Evolutionary conservation across 805 yeast genomes (phyloP), one percentile per base, ranked within the genome.

Genomic region (Schizosaccharomyces osmophilus): DNA sequence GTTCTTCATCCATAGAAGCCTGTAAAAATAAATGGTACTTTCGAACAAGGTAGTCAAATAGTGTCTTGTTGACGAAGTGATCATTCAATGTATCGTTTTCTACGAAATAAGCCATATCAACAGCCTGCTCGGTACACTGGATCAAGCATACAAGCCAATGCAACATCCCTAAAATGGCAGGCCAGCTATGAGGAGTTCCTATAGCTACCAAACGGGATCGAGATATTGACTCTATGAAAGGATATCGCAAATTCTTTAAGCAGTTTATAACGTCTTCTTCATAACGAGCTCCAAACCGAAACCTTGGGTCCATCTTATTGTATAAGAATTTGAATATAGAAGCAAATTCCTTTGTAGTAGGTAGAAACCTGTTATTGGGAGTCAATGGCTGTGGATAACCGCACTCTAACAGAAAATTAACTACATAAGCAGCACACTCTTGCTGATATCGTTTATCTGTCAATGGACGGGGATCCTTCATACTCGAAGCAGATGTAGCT

Each of bases 171-270:
- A 88, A 70, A 65, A 87, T 85, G 6, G 78, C 78, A 13, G 86
- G 87, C 96, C 96, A 88, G 65, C 82, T 82, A 62, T 68, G 69
- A 59, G 84, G 82, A 2, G 95, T 95, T 5, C 95, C 95, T 13
- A 87, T 95, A 0, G 95, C 95, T 48, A 88, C 81, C 48, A 88
- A 82, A 68, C 87, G 94, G 0, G 93, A 83, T 67, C 88, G 83
- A 70, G 84, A 85, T 48, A 89, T 82, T 0, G 85, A 75, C 51
- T 85, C 94, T 63, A 87, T 70, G 69, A 83, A 87, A 1, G 97
- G 96, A 67, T 88, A 88, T 59, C 79, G 79, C 63, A 87, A 69
- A 45, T 75, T 76, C 68, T 80, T 83, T 66, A 88, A 72, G 22
- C 86, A 72, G 22, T 78, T 76, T 64, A 82, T 84, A 3, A 87